These are phyloP conservation scores for Saksenaea oblongispora DNA, from an alignment of 371 early-diverging fungal genomes.

Conservation along the genomic window DNA sequence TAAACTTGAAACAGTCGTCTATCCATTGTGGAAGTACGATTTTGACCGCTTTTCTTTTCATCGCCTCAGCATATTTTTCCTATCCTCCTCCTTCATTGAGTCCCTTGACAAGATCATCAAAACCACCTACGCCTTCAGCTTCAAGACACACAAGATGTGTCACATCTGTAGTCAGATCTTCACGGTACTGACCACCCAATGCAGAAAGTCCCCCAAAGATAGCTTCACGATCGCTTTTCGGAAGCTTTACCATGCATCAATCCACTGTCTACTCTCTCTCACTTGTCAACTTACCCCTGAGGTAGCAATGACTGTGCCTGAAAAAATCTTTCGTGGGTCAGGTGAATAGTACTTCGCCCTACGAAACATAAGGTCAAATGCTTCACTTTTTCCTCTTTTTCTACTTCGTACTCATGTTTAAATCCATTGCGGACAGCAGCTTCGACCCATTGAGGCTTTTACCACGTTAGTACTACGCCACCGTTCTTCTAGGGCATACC, in stretches of 20 bases:
- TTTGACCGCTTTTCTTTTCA: conserved; percentile 50
- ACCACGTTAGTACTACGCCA: background rate
- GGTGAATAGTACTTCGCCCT: conserved; percentile 57
- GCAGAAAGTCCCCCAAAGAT: conserved; percentile 52
- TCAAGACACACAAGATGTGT: conserved; percentile 62
- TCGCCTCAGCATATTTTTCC: conserved; percentile 54
- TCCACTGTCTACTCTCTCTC: background rate
- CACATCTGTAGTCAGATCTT: conserved; percentile 43
- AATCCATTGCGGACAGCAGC: conserved; percentile 22
- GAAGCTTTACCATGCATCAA: conserved; percentile 24
- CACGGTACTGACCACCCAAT: conserved; percentile 61
- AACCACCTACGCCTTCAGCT: conserved; percentile 47
- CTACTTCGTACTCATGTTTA: conserved; percentile 40
- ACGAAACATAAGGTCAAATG: background rate
- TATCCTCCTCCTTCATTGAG: conserved; percentile 9
- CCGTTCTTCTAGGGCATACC: background rate
- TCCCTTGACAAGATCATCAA: too few relatives aligned
- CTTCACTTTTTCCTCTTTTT: background rate
- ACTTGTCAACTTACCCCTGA: conserved; percentile 36
- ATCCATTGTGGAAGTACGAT: conserved; percentile 83
- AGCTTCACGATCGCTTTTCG: conserved; percentile 42
- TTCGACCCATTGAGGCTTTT: conserved; percentile 24
- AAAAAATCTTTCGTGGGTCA: conserved; percentile 55
- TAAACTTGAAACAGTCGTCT: conserved; percentile 68
- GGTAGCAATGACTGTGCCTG: conserved; percentile 56